Conservation (phyloP, 164 flowering plant genomes). For the Malania oleifera region DNA sequence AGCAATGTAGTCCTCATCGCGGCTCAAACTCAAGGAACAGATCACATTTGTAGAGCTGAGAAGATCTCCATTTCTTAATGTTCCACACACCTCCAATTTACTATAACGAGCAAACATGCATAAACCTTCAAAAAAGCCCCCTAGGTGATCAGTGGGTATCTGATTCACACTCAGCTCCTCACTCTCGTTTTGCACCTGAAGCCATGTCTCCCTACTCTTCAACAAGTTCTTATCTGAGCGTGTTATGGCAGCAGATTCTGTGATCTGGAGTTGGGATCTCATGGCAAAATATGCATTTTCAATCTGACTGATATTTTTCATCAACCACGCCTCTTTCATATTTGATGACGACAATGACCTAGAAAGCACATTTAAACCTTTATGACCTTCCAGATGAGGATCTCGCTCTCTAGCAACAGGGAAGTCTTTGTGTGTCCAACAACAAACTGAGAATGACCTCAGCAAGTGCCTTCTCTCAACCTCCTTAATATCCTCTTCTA, state of each 20-base stretch:
- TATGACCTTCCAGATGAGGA: background rate
- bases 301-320: background rate
- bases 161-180: slow-evolving; percentile 4
- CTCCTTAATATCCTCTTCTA: background rate
- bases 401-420: background rate
- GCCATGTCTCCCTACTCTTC: background rate
- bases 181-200: background rate
- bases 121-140: background rate
- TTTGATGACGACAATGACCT: too few species aligned
- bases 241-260: background rate
- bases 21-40: background rate
- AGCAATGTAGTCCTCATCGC: background rate
- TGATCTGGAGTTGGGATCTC: background rate
- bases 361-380: too few species aligned
- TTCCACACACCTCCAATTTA: background rate
- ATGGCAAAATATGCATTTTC: background rate
- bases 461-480: background rate
- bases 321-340: background rate
- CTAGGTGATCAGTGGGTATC: background rate
- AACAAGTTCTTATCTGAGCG: background rate
- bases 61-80: background rate
- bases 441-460: too few species aligned
- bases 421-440: too few species aligned
- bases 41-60: background rate
- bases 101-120: background rate